A percentile compares a stretch with the other conserved stretches of the same genome.
phyloP scores from a whole-genome alignment of 208 protist genomes.

The Acanthamoeba castellanii region DNA sequence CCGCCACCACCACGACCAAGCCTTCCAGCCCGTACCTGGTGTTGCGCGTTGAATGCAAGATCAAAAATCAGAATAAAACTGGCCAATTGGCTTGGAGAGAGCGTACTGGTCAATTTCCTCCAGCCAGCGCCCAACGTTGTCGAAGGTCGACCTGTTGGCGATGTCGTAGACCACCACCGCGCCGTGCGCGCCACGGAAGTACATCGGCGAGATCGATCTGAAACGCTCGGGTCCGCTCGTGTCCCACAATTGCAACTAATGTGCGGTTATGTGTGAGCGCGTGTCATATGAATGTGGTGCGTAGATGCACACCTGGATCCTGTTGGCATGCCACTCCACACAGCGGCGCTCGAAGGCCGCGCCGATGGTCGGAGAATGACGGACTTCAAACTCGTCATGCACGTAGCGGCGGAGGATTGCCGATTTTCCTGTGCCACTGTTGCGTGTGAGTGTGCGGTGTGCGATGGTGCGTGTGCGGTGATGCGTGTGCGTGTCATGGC shows the following conservation, averaged over 20 bases:
- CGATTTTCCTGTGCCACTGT: background rate
- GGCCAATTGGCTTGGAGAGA: too few relatives aligned
- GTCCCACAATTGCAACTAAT: constrained; percentile 77
- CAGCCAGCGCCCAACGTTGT: background rate
- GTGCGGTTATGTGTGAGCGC: too few relatives aligned
- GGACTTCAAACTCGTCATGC: background rate
- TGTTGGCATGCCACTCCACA: background rate
- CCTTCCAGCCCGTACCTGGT: too few relatives aligned
- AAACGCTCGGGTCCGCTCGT: constrained; percentile 90
- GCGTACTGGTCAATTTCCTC: too few relatives aligned
- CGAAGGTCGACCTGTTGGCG: constrained; percentile 1
- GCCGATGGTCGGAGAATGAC: background rate
- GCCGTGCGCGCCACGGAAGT: constrained; percentile 87
- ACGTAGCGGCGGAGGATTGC: background rate
- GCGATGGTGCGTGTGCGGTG: too few relatives aligned
- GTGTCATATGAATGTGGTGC: background rate
- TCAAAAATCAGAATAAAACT: too few relatives aligned
- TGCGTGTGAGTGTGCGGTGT: background rate
- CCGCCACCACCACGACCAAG: too few relatives aligned
- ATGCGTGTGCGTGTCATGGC: background rate
- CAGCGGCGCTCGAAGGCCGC: background rate
- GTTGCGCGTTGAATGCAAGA: too few relatives aligned
- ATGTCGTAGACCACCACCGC: constrained; percentile 82
- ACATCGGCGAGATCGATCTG: constrained; percentile 84
- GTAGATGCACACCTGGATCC: background rate